These are phyloP conservation scores for Talaromyces verruculosus DNA, from an alignment of 2,329 filamentous ascomycete species.

Conservation along the genomic window DNA sequence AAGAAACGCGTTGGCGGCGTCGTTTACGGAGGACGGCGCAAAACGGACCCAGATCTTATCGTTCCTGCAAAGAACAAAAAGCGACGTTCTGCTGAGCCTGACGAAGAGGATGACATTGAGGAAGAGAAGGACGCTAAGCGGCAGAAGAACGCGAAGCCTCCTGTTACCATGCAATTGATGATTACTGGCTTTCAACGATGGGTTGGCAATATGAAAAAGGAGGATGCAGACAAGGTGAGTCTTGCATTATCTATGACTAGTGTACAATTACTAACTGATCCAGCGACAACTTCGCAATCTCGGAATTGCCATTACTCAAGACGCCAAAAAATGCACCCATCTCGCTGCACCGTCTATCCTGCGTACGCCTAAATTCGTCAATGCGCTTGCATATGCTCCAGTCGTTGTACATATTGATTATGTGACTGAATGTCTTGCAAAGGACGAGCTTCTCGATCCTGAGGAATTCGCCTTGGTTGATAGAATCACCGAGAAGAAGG, in stretches of 20 bases:
- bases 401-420: constrained; percentile 74
- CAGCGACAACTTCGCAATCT: constrained; percentile 79
- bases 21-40: constrained; percentile 57
- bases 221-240: constrained; percentile 77
- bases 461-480: constrained; percentile 70
- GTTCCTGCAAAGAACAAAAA: constrained; percentile 43
- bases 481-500: constrained; percentile 67
- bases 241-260: constrained; percentile 18
- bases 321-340: constrained; percentile 75
- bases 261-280: constrained; percentile 15
- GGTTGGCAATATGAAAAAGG: constrained; percentile 69
- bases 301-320: constrained; percentile 76
- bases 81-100: constrained; percentile 48
- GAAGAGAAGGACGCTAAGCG: constrained; percentile 59
- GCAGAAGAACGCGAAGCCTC: constrained; percentile 60
- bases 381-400: constrained; percentile 77
- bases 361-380: constrained; percentile 90
- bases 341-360: constrained; percentile 84
- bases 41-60: constrained; percentile 43
- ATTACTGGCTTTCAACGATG: constrained; percentile 83
- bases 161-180: constrained; percentile 71
- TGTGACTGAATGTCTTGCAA: constrained; percentile 72
- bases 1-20: constrained; percentile 75
- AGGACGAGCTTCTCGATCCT: constrained; percentile 63
- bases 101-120: constrained; percentile 46